Evolutionary conservation across 768 basidiomycete species (phyloP).

Genomic region (Tricholoma sp.): DNA sequence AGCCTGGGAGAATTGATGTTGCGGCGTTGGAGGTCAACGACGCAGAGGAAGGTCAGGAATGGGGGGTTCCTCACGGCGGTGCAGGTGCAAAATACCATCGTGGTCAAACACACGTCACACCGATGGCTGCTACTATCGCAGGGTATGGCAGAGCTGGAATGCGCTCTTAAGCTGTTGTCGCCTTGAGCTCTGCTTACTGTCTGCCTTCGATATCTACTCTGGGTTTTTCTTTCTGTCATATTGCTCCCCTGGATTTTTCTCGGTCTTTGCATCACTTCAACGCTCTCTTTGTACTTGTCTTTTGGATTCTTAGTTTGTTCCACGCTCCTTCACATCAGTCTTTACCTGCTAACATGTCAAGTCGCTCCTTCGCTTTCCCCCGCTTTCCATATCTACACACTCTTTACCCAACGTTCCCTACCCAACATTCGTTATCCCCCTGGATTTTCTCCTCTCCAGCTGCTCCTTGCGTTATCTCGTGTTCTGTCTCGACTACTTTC

Average conservation of each 20-base stretch:
- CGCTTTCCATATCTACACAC: background rate
- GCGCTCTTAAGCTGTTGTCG: conserved; percentile 3
- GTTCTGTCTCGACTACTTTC: background rate
- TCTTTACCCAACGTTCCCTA: background rate
- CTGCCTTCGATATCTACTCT: background rate
- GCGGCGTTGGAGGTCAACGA: conserved; percentile 7
- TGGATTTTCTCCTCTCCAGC: background rate
- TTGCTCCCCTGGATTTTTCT: background rate
- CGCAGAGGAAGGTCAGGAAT: conserved; percentile 2
- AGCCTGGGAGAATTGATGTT: background rate
- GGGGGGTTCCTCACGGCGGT: background rate
- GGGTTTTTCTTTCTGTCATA: background rate
- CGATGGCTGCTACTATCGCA: conserved; percentile 9
- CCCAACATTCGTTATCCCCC: background rate
- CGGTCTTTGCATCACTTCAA: background rate
- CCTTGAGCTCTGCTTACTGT: background rate
- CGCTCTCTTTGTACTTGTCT: background rate
- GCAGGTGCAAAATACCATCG: background rate
- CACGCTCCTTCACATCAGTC: background rate
- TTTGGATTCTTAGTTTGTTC: background rate
- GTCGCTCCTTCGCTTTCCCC: background rate
- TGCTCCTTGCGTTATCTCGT: too few species aligned
- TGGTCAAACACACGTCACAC: background rate
- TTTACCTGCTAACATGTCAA: background rate
- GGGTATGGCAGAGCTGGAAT: conserved; percentile 7